Evolutionary conservation across 805 yeast genomes (phyloP).

Genomic region (Jamesozyma spencerorum): DNA sequence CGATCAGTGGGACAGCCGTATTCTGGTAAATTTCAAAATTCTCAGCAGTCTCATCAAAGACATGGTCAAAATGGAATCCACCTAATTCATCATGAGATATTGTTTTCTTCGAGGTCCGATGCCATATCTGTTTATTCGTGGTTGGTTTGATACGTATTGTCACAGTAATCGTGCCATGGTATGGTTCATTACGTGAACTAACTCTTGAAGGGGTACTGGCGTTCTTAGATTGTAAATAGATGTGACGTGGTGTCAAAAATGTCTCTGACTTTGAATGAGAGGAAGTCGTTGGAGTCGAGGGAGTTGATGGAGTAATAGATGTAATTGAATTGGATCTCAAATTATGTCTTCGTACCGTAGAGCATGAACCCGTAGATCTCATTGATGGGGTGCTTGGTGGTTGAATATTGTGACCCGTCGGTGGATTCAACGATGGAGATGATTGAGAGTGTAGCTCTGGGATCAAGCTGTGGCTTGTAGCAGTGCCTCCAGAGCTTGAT

Average conservation of each 20-base stretch:
- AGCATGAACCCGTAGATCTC: constrained; percentile 13
- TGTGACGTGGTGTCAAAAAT: constrained; percentile 2
- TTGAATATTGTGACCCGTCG: neutral
- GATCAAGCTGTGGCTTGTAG: neutral
- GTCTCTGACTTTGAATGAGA: constrained; percentile 5
- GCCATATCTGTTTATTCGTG: neutral
- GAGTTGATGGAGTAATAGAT: constrained; percentile 1
- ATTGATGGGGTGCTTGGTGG: constrained; percentile 16
- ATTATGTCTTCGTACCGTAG: constrained; percentile 10
- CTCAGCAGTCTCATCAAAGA: constrained; percentile 36
- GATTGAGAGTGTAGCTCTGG: neutral
- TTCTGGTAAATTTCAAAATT: constrained; percentile 54
- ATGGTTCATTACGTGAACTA: constrained; percentile 22
- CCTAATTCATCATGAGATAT: constrained; percentile 53
- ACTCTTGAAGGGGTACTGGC: neutral
- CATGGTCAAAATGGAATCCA: constrained; percentile 68
- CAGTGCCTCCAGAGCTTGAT: constrained; percentile 2
- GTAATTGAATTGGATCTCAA: constrained; percentile 1
- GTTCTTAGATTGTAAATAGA: neutral
- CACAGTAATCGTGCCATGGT: constrained; percentile 66
- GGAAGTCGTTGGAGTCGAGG: constrained; percentile 3
- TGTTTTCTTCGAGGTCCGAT: constrained; percentile 10
- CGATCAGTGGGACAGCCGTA: constrained; percentile 45
- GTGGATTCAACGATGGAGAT: neutral
- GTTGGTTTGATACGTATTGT: constrained; percentile 69